Evolutionary conservation across 1,284 basidiomycete genomes (phyloP), one percentile per base, ranked within the genome.

Genomic region (Ustilago lituana): DNA sequence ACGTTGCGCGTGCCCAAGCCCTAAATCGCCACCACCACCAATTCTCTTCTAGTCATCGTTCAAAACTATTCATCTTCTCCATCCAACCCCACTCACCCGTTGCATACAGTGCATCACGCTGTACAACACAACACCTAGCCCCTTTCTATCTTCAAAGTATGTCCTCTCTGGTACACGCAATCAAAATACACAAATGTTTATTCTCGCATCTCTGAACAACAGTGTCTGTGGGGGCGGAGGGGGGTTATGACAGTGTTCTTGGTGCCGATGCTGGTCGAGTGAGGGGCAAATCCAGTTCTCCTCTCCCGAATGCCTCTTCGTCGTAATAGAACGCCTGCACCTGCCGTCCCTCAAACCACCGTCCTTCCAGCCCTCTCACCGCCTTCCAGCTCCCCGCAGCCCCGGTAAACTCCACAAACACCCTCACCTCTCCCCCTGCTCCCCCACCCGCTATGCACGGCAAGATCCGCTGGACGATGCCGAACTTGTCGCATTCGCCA

Each of bases 1-100:
- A 82, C 80, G 24, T 58, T 82, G 45, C 51, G 75, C 4, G 71
- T 82, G 1, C 80, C 80, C n/a, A 82, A 82, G 60, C 79, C 79
- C 20, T 82, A 53, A 53, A 14, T 7, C 4, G 20, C 20, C 17
- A 19, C 5, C 22, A 27, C n/a, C 19, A 32, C n/a, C n/a, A n/a
- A n/a, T n/a, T n/a, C n/a, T n/a, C n/a, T n/a, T n/a, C n/a, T n/a
- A n/a, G n/a, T n/a, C n/a, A n/a, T n/a, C n/a, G n/a, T n/a, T n/a
- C n/a, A n/a, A n/a, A n/a, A n/a, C n/a, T n/a, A n/a, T n/a, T n/a
- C n/a, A n/a, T n/a, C n/a, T n/a, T n/a, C n/a, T n/a, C n/a, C n/a
- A n/a, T n/a, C n/a, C n/a, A n/a, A n/a, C n/a, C n/a, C n/a, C n/a
- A n/a, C n/a, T n/a, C n/a, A n/a, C n/a, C n/a, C n/a, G n/a, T n/a